Percentiles rank a stretch among this genome's conserved stretches.
Evolutionary conservation across 2,329 filamentous ascomycete species (phyloP).

Genomic region (Aspergillus nomiae): DNA sequence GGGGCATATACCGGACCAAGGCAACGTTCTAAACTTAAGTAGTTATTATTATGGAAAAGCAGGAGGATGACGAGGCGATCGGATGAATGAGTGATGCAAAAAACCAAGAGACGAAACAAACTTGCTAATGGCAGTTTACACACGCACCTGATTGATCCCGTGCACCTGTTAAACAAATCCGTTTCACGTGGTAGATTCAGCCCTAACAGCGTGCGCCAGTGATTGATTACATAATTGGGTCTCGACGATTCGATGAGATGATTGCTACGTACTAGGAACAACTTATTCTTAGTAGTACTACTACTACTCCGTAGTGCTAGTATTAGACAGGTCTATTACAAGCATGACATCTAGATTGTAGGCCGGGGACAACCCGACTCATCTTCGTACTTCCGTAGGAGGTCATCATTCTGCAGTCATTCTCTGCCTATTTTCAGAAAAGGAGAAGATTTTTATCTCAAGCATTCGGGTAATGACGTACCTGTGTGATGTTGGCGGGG

Average conservation of each 20-base stretch:
- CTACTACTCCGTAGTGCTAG: too few species aligned
- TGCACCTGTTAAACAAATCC: too few species aligned
- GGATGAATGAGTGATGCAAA: neutral
- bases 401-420: neutral
- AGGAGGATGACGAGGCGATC: neutral
- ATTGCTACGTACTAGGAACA: neutral
- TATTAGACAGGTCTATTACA: too few species aligned
- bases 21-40: neutral
- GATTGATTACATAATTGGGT: neutral
- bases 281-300: too few species aligned
- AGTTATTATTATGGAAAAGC: neutral
- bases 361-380: neutral
- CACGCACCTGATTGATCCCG: neutral
- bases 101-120: neutral
- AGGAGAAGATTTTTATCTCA: neutral
- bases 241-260: neutral
- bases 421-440: neutral
- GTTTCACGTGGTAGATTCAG: neutral
- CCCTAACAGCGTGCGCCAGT: neutral
- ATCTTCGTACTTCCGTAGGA: neutral
- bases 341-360: too few species aligned
- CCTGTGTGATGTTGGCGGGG: neutral
- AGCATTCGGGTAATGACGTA: conserved; percentile 4
- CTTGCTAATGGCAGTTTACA: too few species aligned
- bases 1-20: conserved; percentile 17